Conservation (phyloP, 106 monocot species). For the Apostasia shenzhenica region DNA sequence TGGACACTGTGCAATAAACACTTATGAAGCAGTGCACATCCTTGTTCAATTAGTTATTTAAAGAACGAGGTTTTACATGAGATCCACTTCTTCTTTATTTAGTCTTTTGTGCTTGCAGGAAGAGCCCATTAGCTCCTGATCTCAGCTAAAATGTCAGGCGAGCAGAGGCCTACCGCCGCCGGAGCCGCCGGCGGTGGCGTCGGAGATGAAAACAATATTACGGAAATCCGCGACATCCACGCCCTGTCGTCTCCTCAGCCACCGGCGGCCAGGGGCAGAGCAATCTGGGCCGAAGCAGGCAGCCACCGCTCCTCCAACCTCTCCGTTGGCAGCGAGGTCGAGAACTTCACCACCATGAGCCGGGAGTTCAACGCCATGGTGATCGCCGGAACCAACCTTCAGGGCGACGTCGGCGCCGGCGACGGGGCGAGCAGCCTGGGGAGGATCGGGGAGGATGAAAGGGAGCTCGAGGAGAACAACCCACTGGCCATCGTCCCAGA, state of each 20-base stretch:
- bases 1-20: too few relatives aligned
- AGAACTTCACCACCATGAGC: conserved; percentile 57
- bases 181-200: neutral
- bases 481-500: conserved; percentile 82
- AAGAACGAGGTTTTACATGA: too few relatives aligned
- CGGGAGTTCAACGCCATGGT: conserved; percentile 77
- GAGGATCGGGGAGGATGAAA: conserved; percentile 51
- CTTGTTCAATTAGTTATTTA: too few relatives aligned
- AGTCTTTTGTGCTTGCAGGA: too few relatives aligned
- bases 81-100: too few relatives aligned
- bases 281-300: conserved; percentile 19
- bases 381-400: conserved; percentile 55
- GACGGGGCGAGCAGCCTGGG: conserved; percentile 10
- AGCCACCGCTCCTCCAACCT: conserved; percentile 25
- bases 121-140: neutral
- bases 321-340: conserved; percentile 31
- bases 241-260: conserved; percentile 32
- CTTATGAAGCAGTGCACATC: too few relatives aligned
- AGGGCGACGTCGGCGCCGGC: neutral
- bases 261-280: neutral
- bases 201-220: conserved; percentile 8
- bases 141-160: neutral
- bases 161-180: neutral
- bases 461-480: conserved; percentile 53
- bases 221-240: conserved; percentile 67